These are phyloP conservation scores for Dryas drummondii DNA, from an alignment of 306 rosid species.

Conservation along the genomic window DNA sequence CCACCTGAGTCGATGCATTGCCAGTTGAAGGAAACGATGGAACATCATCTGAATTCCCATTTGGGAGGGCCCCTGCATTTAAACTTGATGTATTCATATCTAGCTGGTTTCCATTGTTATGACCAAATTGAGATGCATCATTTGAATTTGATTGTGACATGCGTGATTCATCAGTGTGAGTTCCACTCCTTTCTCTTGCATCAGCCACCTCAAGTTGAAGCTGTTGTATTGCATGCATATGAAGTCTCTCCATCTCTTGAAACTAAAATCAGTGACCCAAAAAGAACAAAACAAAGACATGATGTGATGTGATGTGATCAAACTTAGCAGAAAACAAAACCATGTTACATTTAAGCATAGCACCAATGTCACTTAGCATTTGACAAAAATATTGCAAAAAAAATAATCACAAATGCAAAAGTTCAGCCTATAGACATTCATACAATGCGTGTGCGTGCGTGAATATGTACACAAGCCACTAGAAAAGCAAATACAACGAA, in stretches of 20 bases:
- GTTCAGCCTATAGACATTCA: not conserved
- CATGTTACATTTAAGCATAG: not conserved
- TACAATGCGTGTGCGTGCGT: not conserved
- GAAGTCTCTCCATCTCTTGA: slow-evolving; percentile 93
- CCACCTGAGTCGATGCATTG: slow-evolving; percentile 66
- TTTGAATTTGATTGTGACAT: slow-evolving; percentile 56
- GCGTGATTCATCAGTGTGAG: slow-evolving; percentile 61
- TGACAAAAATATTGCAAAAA: not conserved
- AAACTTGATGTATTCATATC: slow-evolving; percentile 60
- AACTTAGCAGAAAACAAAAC: slow-evolving; percentile 7
- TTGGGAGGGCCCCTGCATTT: slow-evolving; percentile 54
- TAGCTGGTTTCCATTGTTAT: slow-evolving; percentile 63
- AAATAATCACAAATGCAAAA: not conserved
- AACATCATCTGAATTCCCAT: slow-evolving; percentile 66
- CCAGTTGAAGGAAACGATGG: slow-evolving; percentile 58
- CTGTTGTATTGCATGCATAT: slow-evolving; percentile 78
- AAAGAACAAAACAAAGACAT: slow-evolving; percentile 12
- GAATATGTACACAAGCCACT: not conserved
- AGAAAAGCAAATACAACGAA: not conserved
- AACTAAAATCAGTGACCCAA: slow-evolving; percentile 50
- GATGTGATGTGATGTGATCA: not conserved
- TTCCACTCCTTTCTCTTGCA: slow-evolving; percentile 77
- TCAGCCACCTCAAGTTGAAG: slow-evolving; percentile 90
- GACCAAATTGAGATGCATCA: slow-evolving; percentile 62
- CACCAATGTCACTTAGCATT: not conserved